Conservation (phyloP, 768 basidiomycete genomes). For the Tulasnella sp. region DNA sequence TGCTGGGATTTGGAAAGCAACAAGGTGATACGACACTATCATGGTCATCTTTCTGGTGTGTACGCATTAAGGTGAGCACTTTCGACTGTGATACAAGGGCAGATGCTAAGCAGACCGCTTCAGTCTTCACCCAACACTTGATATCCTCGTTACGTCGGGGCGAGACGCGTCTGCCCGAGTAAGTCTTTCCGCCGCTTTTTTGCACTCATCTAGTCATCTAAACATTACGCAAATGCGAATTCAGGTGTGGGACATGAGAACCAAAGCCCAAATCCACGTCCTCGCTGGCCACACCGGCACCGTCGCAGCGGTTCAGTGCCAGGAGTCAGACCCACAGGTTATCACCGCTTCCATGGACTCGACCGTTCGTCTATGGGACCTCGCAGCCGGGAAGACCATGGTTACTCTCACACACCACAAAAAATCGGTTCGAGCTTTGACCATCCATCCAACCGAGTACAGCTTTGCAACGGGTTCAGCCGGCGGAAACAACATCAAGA, state of each 20-base stretch:
- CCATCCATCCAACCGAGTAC: constrained; percentile 96
- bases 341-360: constrained; percentile 99
- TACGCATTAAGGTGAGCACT: constrained; percentile 67
- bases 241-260: constrained; percentile 95
- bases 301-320: constrained; percentile 93
- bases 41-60: constrained; percentile 98
- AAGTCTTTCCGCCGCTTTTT: constrained; percentile 14
- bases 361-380: constrained; percentile 93
- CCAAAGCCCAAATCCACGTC: constrained; percentile 93
- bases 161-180: constrained; percentile 94
- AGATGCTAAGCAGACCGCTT: neutral
- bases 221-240: neutral
- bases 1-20: constrained; percentile 99
- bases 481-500: constrained; percentile 99
- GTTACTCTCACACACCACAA: constrained; percentile 99
- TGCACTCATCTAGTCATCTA: neutral
- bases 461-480: constrained; percentile 94
- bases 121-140: constrained; percentile 90
- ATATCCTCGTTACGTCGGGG: constrained; percentile 92
- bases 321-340: constrained; percentile 97
- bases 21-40: constrained; percentile 98
- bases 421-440: constrained; percentile 92
- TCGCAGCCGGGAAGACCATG: constrained; percentile 97
- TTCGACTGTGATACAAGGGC: neutral
- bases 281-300: constrained; percentile 93